phyloP scores from a whole-genome alignment of 257 asterid species.

The Jasminum sambac region DNA sequence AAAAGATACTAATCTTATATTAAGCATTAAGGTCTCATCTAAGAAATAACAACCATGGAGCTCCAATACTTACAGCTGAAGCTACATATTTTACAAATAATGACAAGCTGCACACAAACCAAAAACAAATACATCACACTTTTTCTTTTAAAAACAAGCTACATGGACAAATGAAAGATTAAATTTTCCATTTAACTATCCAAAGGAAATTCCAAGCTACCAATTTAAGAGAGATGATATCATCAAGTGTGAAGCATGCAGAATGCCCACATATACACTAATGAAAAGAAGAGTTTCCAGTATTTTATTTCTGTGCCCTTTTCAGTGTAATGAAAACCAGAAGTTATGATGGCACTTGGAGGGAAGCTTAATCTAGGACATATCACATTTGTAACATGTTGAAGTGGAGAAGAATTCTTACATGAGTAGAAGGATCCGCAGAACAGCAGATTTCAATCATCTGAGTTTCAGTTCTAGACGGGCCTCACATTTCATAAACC shows the following conservation, averaged over 20 bases:
- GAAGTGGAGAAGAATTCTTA: conserved; percentile 27
- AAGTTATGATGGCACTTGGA: background rate
- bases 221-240: background rate
- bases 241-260: background rate
- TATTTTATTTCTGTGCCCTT: background rate
- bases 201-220: background rate
- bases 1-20: background rate
- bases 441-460: conserved; percentile 34
- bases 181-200: background rate
- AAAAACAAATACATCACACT: background rate
- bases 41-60: background rate
- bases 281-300: background rate
- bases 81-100: background rate
- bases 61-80: background rate
- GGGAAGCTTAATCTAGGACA: background rate
- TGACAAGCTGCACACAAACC: background rate
- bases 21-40: background rate
- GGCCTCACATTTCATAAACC: conserved; percentile 26
- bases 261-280: background rate
- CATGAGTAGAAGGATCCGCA: conserved; percentile 36
- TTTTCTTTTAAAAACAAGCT: background rate
- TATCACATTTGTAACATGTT: background rate
- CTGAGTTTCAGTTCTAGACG: conserved; percentile 26
- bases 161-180: background rate
- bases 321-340: background rate